Evolutionary conservation across 2,329 filamentous ascomycete species (phyloP), one percentile per base, ranked within the genome.

Genomic region (Colletotrichum tamarilloi): DNA sequence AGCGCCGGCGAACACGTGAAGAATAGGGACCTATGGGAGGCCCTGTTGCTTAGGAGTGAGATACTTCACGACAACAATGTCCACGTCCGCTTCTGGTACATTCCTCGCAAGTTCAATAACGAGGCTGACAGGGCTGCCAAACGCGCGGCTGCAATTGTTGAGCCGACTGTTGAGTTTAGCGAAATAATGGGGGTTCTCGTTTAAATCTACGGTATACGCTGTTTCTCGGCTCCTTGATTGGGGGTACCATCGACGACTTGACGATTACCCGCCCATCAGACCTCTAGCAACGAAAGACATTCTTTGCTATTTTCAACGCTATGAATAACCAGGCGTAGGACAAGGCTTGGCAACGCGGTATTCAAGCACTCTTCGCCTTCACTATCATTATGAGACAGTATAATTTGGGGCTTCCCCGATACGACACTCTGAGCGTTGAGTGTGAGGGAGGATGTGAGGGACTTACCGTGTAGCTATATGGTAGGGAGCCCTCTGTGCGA

Each of bases 21-120:
- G 77, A 90, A 90, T 73, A 80, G 77, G 71, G 87, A 91, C 72
- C 74, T 90, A 26, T 91, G 89, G 87, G 79, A 89, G 76, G 74
- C 79, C 16, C 77, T 90, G 2, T 79, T 89, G 11, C 81, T 81
- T 0, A 82, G 85, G 65, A 72, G 84, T 1, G 84, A 86, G 73
- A 72, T 8, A 22, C 62, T 73, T 16, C n/a, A 69, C 12, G 55
- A 11, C 1, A 8, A 3, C 1, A 66, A 62, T 1, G 22, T 38
- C 16, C 73, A 2, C 3, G 64, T 75, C 3, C 35, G 80, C 52
- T 84, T 90, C 75, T 89, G 87, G 87, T 80, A 76, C 60, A 86
- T 90, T 42, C 82, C 83, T 2, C 80, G 83, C 49, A 79, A 83
- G 16, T 82, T 75, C 77, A 89, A 89, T 75, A 62, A 35, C 1